These are phyloP conservation scores for Thermochaetoides dissita DNA, from an alignment of 2,329 filamentous ascomycete genomes.

Conservation along the genomic window DNA sequence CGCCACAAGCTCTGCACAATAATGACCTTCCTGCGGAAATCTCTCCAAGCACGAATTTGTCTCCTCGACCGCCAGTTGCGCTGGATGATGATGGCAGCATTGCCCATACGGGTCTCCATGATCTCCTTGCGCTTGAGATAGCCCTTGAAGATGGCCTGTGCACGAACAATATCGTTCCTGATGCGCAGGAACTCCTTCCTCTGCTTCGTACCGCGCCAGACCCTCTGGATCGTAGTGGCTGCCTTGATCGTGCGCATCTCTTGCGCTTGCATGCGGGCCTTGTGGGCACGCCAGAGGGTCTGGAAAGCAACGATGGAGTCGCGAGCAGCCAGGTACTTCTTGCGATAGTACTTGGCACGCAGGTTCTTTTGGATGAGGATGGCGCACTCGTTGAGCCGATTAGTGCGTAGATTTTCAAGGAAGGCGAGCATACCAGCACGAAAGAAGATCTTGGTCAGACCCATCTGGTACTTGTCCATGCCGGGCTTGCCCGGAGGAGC, in stretches of 20 bases:
- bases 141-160: conserved; percentile 83
- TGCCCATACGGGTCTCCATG: conserved; percentile 83
- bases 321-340: conserved; percentile 76
- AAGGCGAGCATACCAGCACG: conserved; percentile 97
- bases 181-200: conserved; percentile 66
- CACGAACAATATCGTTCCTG: conserved; percentile 70
- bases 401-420: conserved; percentile 85
- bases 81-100: conserved; percentile 83
- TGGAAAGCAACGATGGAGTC: conserved; percentile 70
- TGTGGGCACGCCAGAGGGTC: conserved; percentile 60
- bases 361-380: conserved; percentile 99
- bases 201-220: conserved; percentile 89
- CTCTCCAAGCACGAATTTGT: conserved; percentile 68
- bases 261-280: conserved; percentile 64
- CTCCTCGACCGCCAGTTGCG: conserved; percentile 73
- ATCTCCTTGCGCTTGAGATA: conserved; percentile 83
- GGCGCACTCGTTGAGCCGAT: conserved; percentile 79
- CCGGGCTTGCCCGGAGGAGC: conserved; percentile 53
- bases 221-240: conserved; percentile 84
- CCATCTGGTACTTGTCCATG: conserved; percentile 90
- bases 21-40: conserved; percentile 78
- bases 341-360: conserved; percentile 85
- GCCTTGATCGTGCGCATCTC: conserved; percentile 72
- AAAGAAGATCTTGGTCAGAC: conserved; percentile 98
- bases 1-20: conserved; percentile 90